These are phyloP conservation scores for Gastrolobium villosum DNA, from an alignment of 306 rosid genomes.

Conservation along the genomic window DNA sequence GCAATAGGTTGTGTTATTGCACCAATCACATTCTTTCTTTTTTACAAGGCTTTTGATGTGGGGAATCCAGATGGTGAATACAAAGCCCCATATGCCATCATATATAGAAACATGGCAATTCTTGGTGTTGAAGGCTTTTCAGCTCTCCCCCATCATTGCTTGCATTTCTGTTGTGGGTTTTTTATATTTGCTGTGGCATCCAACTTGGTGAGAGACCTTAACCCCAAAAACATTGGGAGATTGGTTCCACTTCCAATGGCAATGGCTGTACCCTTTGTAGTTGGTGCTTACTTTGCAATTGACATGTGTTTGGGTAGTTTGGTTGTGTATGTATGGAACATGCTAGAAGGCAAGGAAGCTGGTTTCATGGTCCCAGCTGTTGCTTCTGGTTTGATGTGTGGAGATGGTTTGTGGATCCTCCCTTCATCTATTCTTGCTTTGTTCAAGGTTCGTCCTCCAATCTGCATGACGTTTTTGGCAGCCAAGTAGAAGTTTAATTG, in stretches of 20 bases:
- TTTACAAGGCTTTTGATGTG: constrained; percentile 80
- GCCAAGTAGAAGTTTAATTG: constrained; percentile 46
- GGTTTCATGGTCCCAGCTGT: constrained; percentile 79
- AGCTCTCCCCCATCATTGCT: constrained; percentile 81
- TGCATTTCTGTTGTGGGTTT: constrained; percentile 77
- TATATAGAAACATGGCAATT: constrained; percentile 88
- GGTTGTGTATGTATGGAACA: constrained; percentile 74
- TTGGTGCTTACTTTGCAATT: constrained; percentile 87
- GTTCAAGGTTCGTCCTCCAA: constrained; percentile 76
- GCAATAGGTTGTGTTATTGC: constrained; percentile 83
- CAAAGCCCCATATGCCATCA: constrained; percentile 84
- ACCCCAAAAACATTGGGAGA: constrained; percentile 58
- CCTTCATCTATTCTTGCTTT: constrained; percentile 85
- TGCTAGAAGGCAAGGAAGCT: constrained; percentile 56
- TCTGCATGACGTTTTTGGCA: constrained; percentile 78
- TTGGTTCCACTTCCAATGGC: constrained; percentile 94
- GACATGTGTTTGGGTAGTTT: constrained; percentile 91
- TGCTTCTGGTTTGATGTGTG: constrained; percentile 95
- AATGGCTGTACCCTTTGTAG: constrained; percentile 91
- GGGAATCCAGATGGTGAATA: constrained; percentile 84
- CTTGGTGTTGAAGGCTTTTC: constrained; percentile 86
- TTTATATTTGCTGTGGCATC: constrained; percentile 71
- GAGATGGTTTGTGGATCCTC: constrained; percentile 93
- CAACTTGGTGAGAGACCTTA: constrained; percentile 73
- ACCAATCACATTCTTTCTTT: constrained; percentile 78